Evolutionary conservation across 2,329 filamentous ascomycete genomes (phyloP).

Genomic region (Chaetomium sp.): DNA sequence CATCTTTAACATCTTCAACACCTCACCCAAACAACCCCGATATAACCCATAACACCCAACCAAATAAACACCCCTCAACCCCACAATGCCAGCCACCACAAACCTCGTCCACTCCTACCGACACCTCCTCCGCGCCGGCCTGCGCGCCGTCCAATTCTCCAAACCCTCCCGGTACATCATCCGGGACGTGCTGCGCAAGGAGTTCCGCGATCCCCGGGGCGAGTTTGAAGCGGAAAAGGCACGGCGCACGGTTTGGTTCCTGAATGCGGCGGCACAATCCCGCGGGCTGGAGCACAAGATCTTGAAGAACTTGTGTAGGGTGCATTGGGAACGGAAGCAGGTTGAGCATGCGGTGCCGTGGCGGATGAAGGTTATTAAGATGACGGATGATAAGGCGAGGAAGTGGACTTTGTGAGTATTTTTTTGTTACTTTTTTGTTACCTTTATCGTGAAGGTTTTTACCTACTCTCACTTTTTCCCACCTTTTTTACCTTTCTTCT

Average conservation of each 20-base stretch:
- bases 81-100: not conserved
- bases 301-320: constrained; percentile 59
- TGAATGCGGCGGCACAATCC: constrained; percentile 56
- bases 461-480: not conserved
- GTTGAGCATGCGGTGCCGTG: constrained; percentile 26
- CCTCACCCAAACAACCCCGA: not conserved
- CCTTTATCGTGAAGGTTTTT: not conserved
- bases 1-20: not conserved
- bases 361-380: constrained; percentile 19
- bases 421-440: constrained; percentile 14
- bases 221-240: constrained; percentile 46
- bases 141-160: constrained; percentile 67
- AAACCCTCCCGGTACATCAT: constrained; percentile 59
- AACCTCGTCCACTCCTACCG: constrained; percentile 61
- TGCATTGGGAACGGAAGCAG: constrained; percentile 35
- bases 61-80: not conserved
- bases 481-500: too few relatives aligned
- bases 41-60: not conserved
- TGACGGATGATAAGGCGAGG: constrained; percentile 7
- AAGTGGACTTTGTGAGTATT: constrained; percentile 14
- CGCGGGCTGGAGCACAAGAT: constrained; percentile 66
- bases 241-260: constrained; percentile 62
- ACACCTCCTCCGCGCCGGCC: constrained; percentile 56
- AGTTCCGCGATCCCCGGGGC: constrained; percentile 48
- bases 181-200: constrained; percentile 51